A percentile compares a stretch with the other conserved stretches of the same genome.
Evolutionary conservation across 257 asterid species (phyloP).

Genomic region (Przewalskia tangutica): DNA sequence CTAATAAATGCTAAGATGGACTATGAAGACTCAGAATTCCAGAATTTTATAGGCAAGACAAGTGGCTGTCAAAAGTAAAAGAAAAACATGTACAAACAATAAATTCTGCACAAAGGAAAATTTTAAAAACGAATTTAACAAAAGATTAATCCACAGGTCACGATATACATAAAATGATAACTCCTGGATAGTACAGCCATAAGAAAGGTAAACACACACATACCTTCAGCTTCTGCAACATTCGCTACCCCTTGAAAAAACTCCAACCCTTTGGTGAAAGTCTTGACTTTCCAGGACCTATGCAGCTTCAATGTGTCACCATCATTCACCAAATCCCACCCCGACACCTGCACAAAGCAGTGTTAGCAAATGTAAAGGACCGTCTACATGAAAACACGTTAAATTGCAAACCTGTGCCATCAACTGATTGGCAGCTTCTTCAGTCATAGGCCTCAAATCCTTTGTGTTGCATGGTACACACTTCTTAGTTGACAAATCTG

Average conservation of each 20-base stretch:
- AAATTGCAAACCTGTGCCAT: constrained; percentile 19
- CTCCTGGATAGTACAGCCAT: background rate
- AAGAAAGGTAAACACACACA: background rate
- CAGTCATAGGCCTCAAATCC: constrained; percentile 34
- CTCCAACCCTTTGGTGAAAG: constrained; percentile 76
- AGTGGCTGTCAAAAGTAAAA: background rate
- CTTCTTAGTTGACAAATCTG: constrained; percentile 78
- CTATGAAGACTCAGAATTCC: background rate
- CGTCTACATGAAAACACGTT: background rate
- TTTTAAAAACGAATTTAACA: background rate
- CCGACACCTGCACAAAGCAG: constrained; percentile 48
- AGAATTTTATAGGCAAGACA: background rate
- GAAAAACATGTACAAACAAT: background rate
- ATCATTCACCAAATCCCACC: constrained; percentile 69
- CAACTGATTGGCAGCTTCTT: constrained; percentile 26
- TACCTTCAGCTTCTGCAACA: constrained; percentile 92
- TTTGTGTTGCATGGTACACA: constrained; percentile 36
- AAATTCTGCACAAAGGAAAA: background rate
- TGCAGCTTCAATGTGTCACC: constrained; percentile 59
- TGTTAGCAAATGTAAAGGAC: background rate
- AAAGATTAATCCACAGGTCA: background rate
- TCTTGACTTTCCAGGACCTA: constrained; percentile 80
- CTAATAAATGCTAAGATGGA: background rate
- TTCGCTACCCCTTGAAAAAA: constrained; percentile 71
- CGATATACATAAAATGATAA: background rate